Base-by-base conservation (phyloP, 345 rosid genomes). In the Heritiera littoralis region DNA sequence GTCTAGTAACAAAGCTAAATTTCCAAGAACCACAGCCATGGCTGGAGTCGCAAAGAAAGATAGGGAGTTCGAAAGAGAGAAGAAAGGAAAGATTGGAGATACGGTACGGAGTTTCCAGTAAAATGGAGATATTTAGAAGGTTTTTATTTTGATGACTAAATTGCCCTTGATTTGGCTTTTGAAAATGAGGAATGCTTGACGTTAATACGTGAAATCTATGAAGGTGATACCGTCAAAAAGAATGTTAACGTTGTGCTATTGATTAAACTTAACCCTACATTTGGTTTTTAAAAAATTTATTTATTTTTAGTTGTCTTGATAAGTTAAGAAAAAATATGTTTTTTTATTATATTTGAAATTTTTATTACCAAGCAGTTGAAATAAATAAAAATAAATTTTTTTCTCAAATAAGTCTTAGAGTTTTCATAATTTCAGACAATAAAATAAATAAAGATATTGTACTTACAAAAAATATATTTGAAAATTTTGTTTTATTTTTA, bases 21-120 rank as follows among this genome's bases (percentile, higher is more conserved):
- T 93, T 64, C 97, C 97, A 4, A 86, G 61, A 73, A 92, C 92
- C 66, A 88, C 89, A 56, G 96, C 96, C 97, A 92, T 92, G 56
- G 67, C 38, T 60, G 78, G 60, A 8, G 79, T 35, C 11, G 30
- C 61, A 74, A 56, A 35, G 74, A 54, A 51, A 58, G 72, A 61
- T 23, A 23, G 76, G 20, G 68, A 32, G 68, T 74, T 3, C 43
- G 6, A 43, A 43, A 72, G 30, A 15, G 28, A 14, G 2, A 4
- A 20, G 45, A 4, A 4, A 20, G 30, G 8, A 43, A 43, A 43
- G 45, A 14, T 54, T 45, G 78, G 45, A 43, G 78, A 76, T 76
- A 77, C 40, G 76, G 80, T 76, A 77, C 40, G 76, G 80, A 72
- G 72, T 45, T 65, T 65, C 80, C 65, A 20, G 38, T 65, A 14